phyloP scores from a whole-genome alignment of 1,284 basidiomycete species.

The Volvariella surrecta region DNA sequence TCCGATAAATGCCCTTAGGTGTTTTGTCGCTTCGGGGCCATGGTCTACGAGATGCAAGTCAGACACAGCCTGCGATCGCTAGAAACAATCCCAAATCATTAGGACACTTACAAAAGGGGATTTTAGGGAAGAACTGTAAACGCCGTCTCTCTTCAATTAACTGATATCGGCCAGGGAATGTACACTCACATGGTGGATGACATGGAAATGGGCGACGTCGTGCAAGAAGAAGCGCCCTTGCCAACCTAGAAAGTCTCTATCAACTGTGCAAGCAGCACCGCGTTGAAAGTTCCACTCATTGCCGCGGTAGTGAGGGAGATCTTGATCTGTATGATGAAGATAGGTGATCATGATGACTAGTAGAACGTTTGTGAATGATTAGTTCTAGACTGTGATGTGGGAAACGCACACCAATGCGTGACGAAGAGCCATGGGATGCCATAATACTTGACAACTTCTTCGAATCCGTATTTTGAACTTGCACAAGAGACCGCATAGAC shows the following conservation, averaged over 20 bases:
- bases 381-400: conserved; percentile 6
- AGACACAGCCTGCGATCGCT: conserved; percentile 4
- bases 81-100: not conserved
- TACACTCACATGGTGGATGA: conserved; percentile 34
- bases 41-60: conserved; percentile 25
- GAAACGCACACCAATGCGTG: conserved; percentile 43
- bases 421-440: conserved; percentile 49
- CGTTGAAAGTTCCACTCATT: conserved; percentile 42
- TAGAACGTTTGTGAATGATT: conserved; percentile 1
- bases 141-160: conserved; percentile 2
- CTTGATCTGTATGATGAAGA: conserved; percentile 44
- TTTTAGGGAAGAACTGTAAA: conserved; percentile 43
- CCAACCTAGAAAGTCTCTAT: conserved; percentile 41
- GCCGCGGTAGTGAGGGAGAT: conserved; percentile 49
- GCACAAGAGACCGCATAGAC: conserved; percentile 27
- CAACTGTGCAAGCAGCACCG: conserved; percentile 40
- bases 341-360: conserved; percentile 48
- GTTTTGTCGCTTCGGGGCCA: conserved; percentile 39
- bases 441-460: conserved; percentile 43
- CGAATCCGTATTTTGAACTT: conserved; percentile 25
- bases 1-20: conserved; percentile 44
- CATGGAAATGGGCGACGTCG: conserved; percentile 39
- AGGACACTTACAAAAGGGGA: conserved; percentile 36
- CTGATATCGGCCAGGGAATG: not conserved
- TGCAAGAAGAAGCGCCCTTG: conserved; percentile 50